Conservation (phyloP, 148 eudicot genomes). For the Amaranthus cruentus region DNA sequence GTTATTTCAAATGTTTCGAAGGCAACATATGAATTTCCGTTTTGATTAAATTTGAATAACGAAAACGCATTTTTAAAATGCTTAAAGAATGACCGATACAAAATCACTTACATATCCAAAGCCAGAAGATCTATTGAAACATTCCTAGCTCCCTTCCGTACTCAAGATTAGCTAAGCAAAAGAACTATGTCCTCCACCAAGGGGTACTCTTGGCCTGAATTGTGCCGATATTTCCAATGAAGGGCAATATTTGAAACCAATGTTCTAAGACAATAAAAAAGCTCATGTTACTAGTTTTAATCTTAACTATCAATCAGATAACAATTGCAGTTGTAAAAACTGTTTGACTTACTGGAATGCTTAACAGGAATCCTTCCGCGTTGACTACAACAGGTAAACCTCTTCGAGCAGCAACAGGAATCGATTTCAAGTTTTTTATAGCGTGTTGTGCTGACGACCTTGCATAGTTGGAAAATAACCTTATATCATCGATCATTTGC, state of each 20-base stretch:
- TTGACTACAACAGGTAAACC: conserved; percentile 66
- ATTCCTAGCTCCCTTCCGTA: not conserved
- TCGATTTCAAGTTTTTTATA: conserved; percentile 51
- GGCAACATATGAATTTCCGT: too few relatives aligned
- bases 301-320: not conserved
- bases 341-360: conserved; percentile 58
- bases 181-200: conserved; percentile 75
- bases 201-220: conserved; percentile 76
- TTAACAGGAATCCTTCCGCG: conserved; percentile 45
- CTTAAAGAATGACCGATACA: too few relatives aligned
- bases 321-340: not conserved
- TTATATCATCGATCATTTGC: conserved; percentile 9
- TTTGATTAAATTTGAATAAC: too few relatives aligned
- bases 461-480: conserved; percentile 31
- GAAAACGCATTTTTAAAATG: too few relatives aligned
- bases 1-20: too few relatives aligned
- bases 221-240: conserved; percentile 50
- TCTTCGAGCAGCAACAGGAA: conserved; percentile 86
- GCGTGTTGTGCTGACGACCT: conserved; percentile 55
- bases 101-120: conserved; percentile 7
- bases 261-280: conserved; percentile 38
- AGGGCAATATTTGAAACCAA: conserved; percentile 59
- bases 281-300: conserved; percentile 5
- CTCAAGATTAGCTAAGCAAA: conserved; percentile 25
- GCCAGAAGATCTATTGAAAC: not conserved